phyloP scores from a whole-genome alignment of 345 rosid genomes.

The Tarenaya hassleriana region DNA sequence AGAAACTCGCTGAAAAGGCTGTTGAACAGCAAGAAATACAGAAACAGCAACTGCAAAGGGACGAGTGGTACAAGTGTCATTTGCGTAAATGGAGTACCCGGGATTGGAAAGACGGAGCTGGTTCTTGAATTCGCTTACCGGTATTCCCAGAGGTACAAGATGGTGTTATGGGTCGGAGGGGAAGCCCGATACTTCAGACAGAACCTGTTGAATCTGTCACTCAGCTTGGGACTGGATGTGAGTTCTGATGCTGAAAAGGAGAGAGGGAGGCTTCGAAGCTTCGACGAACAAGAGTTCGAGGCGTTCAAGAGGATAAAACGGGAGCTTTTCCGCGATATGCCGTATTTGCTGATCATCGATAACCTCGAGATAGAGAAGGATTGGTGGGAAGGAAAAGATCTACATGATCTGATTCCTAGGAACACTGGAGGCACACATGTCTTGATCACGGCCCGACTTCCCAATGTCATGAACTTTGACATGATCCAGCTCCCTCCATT shows the following conservation, averaged over 20 bases:
- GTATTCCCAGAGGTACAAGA: constrained; percentile 77
- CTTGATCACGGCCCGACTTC: constrained; percentile 69
- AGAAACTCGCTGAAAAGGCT: constrained; percentile 58
- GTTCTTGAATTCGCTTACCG: constrained; percentile 80
- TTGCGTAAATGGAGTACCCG: constrained; percentile 69
- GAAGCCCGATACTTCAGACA: constrained; percentile 78
- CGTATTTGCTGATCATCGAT: constrained; percentile 78
- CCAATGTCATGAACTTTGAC: constrained; percentile 76
- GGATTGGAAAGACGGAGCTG: constrained; percentile 82
- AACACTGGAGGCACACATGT: constrained; percentile 82
- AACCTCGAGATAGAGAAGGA: constrained; percentile 85
- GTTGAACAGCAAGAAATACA: constrained; percentile 60
- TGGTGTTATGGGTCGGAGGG: constrained; percentile 89
- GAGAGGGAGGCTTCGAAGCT: constrained; percentile 63
- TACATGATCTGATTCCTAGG: constrained; percentile 82
- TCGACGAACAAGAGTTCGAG: constrained; percentile 81
- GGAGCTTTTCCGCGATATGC: constrained; percentile 79
- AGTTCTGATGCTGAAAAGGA: constrained; percentile 88
- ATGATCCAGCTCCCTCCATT: constrained; percentile 49
- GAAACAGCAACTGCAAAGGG: constrained; percentile 47
- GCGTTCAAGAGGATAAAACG: constrained; percentile 82
- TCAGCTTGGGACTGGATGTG: constrained; percentile 73
- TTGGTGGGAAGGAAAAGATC: constrained; percentile 94
- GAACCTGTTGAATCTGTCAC: constrained; percentile 71
- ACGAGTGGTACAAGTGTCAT: constrained; percentile 46